Percentiles rank a stretch among this genome's conserved stretches.
phyloP scores from a whole-genome alignment of 2,329 filamentous ascomycete genomes.

The Sporothrix protearum region DNA sequence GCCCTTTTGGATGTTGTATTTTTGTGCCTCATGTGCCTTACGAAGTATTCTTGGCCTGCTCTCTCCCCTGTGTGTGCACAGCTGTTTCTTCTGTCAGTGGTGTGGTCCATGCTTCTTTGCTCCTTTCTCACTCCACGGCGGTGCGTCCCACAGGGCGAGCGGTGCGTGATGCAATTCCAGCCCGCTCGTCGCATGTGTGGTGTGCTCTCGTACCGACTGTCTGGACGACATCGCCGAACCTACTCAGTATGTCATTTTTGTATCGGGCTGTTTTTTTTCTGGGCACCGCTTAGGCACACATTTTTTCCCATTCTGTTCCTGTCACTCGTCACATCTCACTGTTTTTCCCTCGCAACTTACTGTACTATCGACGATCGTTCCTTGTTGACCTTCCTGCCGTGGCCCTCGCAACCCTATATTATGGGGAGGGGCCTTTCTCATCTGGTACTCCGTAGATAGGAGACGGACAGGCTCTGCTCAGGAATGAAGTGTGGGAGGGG shows the following conservation, averaged over 20 bases:
- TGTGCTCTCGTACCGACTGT: slow-evolving; percentile 3
- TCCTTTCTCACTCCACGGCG: background rate
- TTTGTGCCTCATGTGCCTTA: background rate
- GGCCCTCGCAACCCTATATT: slow-evolving; percentile 13
- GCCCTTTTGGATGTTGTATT: background rate
- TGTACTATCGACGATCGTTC: slow-evolving; percentile 18
- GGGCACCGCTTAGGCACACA: background rate
- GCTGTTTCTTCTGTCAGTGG: background rate
- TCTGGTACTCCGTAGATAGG: background rate
- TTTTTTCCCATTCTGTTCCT: background rate
- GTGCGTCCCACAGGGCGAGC: slow-evolving; percentile 12
- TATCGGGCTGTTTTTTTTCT: background rate
- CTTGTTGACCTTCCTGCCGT: background rate
- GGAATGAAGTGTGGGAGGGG: slow-evolving; percentile 4
- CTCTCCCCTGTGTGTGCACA: background rate
- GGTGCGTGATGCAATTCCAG: background rate
- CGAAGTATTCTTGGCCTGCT: background rate
- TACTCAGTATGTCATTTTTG: no score
- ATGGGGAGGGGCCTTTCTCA: background rate
- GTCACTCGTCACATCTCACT: slow-evolving; percentile 22
- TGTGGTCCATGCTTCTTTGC: slow-evolving; percentile 7
- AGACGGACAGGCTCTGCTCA: background rate
- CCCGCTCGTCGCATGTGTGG: background rate
- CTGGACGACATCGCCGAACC: slow-evolving; percentile 2
- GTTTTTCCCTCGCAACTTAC: background rate